These are phyloP conservation scores for Pseudocercospora fuligena DNA, from an alignment of 2,329 filamentous ascomycete genomes.

Conservation along the genomic window DNA sequence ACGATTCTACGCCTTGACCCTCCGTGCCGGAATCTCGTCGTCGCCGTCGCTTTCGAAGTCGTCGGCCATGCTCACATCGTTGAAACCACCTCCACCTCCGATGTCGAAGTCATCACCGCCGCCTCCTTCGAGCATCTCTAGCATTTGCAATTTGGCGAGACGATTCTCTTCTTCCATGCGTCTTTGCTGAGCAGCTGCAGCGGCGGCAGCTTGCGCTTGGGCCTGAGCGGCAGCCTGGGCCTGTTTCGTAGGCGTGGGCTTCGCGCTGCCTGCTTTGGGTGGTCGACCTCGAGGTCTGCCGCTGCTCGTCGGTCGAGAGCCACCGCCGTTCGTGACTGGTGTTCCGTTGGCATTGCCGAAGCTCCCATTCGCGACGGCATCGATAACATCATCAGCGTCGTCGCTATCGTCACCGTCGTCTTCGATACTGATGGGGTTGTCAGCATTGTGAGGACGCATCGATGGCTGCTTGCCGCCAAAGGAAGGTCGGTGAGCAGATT, in stretches of 20 bases:
- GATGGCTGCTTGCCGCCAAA: constrained; percentile 39
- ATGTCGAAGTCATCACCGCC: constrained; percentile 4
- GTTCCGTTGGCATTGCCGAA: constrained; percentile 7
- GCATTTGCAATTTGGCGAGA: constrained; percentile 42
- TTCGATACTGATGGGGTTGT: constrained; percentile 41
- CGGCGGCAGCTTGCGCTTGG: constrained; percentile 11
- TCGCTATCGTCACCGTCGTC: constrained; percentile 32
- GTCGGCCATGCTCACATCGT: constrained; percentile 1
- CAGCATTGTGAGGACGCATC: constrained; percentile 39
- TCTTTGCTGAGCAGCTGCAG: constrained; percentile 13
- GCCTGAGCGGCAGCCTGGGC: constrained; percentile 14
- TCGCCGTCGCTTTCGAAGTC: constrained; percentile 26
- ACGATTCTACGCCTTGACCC: constrained; percentile 2
- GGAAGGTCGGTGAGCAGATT: constrained; percentile 9
- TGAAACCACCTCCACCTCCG: neutral
- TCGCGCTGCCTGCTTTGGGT: constrained; percentile 6
- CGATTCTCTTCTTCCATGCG: constrained; percentile 40
- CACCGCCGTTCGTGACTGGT: constrained; percentile 1
- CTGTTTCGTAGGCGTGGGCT: neutral
- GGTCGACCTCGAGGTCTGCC: constrained; percentile 22
- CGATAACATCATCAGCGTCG: constrained; percentile 27
- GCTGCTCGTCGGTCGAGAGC: constrained; percentile 11
- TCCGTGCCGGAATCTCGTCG: constrained; percentile 27
- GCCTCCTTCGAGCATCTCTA: constrained; percentile 36
- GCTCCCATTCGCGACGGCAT: constrained; percentile 56